Conservation (phyloP, 768 basidiomycete genomes). For the Candolleomyces aberdarensis region DNA sequence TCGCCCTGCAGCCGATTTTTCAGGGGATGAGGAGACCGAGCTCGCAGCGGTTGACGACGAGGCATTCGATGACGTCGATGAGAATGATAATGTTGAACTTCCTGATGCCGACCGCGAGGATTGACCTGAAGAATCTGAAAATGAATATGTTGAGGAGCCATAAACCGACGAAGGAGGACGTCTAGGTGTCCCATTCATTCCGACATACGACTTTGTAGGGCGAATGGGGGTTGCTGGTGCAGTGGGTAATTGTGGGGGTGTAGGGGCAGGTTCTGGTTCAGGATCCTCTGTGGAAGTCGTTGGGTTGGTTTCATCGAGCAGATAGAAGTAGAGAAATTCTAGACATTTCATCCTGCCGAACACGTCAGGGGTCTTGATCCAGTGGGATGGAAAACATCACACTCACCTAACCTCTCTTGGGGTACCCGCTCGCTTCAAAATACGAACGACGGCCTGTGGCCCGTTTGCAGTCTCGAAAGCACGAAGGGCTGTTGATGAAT, state of each 20-base stretch:
- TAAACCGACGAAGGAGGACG: constrained; percentile 34
- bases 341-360: constrained; percentile 85
- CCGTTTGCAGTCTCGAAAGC: constrained; percentile 77
- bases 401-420: constrained; percentile 84
- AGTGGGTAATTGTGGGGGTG: constrained; percentile 23
- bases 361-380: background rate
- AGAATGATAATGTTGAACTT: constrained; percentile 38
- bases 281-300: background rate
- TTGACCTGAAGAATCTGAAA: constrained; percentile 18
- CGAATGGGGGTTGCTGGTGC: constrained; percentile 36
- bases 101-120: constrained; percentile 40
- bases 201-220: constrained; percentile 37
- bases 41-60: constrained; percentile 40
- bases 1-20: constrained; percentile 27
- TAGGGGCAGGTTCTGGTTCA: background rate
- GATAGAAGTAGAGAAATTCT: constrained; percentile 93
- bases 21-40: constrained; percentile 41
- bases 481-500: constrained; percentile 71
- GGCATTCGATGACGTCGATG: constrained; percentile 39
- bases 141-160: constrained; percentile 35
- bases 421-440: constrained; percentile 81
- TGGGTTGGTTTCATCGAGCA: constrained; percentile 69
- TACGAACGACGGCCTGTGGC: constrained; percentile 79
- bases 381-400: background rate
- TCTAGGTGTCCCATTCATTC: constrained; percentile 31